Evolutionary conservation across 2,329 filamentous ascomycete genomes (phyloP).

Genomic region (Trichoderma sp.): DNA sequence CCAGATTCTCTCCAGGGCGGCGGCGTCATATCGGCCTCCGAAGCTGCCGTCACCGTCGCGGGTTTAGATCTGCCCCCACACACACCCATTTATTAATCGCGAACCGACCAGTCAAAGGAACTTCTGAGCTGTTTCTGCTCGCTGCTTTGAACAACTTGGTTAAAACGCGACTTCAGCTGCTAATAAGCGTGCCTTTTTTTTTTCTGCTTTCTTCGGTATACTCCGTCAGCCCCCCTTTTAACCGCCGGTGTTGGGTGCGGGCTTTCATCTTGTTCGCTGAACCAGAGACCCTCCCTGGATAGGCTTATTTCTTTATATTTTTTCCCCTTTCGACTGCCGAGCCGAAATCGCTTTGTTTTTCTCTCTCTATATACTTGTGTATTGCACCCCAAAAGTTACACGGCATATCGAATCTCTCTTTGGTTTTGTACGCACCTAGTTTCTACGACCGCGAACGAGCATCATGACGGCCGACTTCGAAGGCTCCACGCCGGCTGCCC

Average conservation of each 20-base stretch:
- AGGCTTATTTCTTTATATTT: neutral
- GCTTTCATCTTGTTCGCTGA: neutral
- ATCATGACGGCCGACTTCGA: slow-evolving; percentile 34
- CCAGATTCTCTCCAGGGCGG: neutral
- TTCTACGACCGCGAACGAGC: neutral
- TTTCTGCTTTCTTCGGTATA: neutral
- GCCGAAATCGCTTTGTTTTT: neutral
- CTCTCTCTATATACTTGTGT: neutral
- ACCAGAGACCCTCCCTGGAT: neutral
- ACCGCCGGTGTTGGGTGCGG: slow-evolving; percentile 8
- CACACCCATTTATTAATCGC: slow-evolving; percentile 14
- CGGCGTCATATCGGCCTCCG: slow-evolving; percentile 19
- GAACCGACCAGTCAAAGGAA: neutral
- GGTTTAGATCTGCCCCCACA: slow-evolving; percentile 16
- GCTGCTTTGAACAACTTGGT: slow-evolving; percentile 3
- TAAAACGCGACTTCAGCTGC: neutral
- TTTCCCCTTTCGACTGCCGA: slow-evolving; percentile 1
- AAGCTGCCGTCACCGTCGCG: slow-evolving; percentile 12
- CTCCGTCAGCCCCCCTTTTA: slow-evolving; percentile 16
- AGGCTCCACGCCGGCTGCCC: slow-evolving; percentile 32
- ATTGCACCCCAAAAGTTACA: neutral
- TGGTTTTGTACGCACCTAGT: neutral
- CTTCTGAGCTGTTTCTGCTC: neutral
- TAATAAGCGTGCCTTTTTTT: neutral
- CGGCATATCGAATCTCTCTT: neutral